Conservation (phyloP, 179 eudicot genomes). For the Sideroxylon spinosum region DNA sequence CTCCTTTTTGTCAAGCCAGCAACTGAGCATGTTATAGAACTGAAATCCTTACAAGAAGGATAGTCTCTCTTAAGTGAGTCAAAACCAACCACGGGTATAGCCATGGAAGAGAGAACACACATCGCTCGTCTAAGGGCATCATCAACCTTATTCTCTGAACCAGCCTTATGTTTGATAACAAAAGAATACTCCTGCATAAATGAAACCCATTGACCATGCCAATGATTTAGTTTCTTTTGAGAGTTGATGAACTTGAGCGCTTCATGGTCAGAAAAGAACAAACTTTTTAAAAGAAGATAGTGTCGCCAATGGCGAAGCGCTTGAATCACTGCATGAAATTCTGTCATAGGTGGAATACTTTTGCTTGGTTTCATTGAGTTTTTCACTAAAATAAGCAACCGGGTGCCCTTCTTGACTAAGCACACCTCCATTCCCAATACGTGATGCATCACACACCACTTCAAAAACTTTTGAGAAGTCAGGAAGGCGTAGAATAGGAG, state of each 20-base stretch:
- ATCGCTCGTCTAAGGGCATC: background rate
- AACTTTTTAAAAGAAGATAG: slow-evolving; percentile 11
- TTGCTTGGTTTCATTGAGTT: background rate
- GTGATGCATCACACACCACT: slow-evolving; percentile 9
- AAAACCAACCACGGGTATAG: background rate
- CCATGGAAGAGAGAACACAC: background rate
- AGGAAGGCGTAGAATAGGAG: background rate
- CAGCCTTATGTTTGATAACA: slow-evolving; percentile 2
- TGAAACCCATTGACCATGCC: background rate
- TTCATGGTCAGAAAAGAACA: slow-evolving; percentile 14
- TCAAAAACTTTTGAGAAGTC: slow-evolving; percentile 12
- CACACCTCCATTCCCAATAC: slow-evolving; percentile 12
- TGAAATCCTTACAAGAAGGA: slow-evolving; percentile 8
- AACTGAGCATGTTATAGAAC: background rate
- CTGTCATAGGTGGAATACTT: slow-evolving; percentile 13
- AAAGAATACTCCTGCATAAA: background rate
- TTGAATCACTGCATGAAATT: slow-evolving; percentile 3
- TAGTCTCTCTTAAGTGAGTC: background rate
- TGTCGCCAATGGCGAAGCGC: background rate
- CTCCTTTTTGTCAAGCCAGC: background rate
- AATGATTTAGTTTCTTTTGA: slow-evolving; percentile 1
- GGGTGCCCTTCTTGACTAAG: slow-evolving; percentile 14
- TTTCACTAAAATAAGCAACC: slow-evolving; percentile 12
- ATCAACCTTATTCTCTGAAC: background rate
- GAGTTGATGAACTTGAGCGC: slow-evolving; percentile 1